Evolutionary conservation across 2,329 filamentous ascomycete genomes (phyloP).

Genomic region (Botryotinia calthae): DNA sequence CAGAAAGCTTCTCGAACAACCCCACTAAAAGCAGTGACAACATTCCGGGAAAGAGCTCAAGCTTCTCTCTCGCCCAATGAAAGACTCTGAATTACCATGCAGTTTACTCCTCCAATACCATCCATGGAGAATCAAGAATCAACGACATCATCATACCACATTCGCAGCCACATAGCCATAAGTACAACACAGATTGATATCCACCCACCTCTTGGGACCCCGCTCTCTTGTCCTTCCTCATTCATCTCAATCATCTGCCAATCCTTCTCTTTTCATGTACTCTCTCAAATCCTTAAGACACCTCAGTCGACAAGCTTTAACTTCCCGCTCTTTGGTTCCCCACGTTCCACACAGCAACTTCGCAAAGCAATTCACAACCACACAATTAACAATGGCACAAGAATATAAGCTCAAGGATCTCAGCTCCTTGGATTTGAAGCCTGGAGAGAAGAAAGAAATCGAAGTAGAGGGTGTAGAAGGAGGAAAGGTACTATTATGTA

Average conservation of each 20-base stretch:
- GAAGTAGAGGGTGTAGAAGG: conserved; percentile 87
- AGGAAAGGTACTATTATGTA: conserved; percentile 83
- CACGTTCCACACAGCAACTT: conserved; percentile 14
- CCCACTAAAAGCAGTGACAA: neutral
- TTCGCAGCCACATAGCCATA: neutral
- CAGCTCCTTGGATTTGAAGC: conserved; percentile 68
- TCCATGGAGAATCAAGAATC: neutral
- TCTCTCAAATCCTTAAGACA: conserved; percentile 12
- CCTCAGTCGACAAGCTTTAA: conserved; percentile 20
- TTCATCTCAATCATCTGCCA: neutral
- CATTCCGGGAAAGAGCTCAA: neutral
- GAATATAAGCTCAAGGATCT: conserved; percentile 75
- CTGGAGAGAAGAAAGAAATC: conserved; percentile 81
- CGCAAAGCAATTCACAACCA: conserved; percentile 23
- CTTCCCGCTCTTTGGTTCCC: conserved; percentile 23
- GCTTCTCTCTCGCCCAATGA: conserved; percentile 4
- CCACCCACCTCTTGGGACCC: neutral
- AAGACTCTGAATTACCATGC: conserved; percentile 12
- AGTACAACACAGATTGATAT: neutral
- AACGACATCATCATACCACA: conserved; percentile 13
- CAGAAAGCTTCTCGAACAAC: neutral
- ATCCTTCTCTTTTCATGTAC: conserved; percentile 17
- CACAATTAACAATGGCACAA: conserved; percentile 41
- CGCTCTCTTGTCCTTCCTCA: neutral
- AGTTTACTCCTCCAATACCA: neutral